phyloP scores from a whole-genome alignment of 495 filamentous ascomycete species.

The Pseudomonodictys pantanalensis region DNA sequence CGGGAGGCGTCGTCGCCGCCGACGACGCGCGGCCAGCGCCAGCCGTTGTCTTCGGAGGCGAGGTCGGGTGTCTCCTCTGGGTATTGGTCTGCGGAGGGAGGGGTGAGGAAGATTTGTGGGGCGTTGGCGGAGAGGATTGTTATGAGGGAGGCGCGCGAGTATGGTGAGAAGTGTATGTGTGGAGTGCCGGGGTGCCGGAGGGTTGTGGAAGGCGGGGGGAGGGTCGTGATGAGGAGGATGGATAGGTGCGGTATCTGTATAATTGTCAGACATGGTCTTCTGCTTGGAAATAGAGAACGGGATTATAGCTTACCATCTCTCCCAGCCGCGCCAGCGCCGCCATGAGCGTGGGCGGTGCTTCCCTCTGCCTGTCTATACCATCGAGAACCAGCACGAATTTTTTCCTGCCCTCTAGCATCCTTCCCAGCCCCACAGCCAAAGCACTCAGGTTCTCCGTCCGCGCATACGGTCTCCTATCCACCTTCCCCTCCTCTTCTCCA shows the following conservation, averaged over 20 bases:
- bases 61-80: slow-evolving; percentile 54
- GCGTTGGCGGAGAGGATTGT: slow-evolving; percentile 60
- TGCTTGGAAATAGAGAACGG: neutral
- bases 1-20: slow-evolving; percentile 69
- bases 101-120: slow-evolving; percentile 45
- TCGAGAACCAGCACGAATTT: slow-evolving; percentile 85
- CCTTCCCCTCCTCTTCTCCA: slow-evolving; percentile 44
- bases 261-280: neutral
- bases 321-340: slow-evolving; percentile 76
- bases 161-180: slow-evolving; percentile 80
- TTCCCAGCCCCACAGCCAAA: slow-evolving; percentile 66
- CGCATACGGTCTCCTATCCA: slow-evolving; percentile 44
- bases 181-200: slow-evolving; percentile 71
- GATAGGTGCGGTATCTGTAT: slow-evolving; percentile 74
- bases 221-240: slow-evolving; percentile 72
- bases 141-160: slow-evolving; percentile 75
- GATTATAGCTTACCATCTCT: slow-evolving; percentile 63
- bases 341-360: slow-evolving; percentile 74
- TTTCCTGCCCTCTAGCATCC: slow-evolving; percentile 44
- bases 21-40: slow-evolving; percentile 75
- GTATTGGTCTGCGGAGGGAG: slow-evolving; percentile 37
- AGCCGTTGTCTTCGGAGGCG: slow-evolving; percentile 43
- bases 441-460: slow-evolving; percentile 75
- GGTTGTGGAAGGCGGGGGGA: slow-evolving; percentile 67
- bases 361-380: slow-evolving; percentile 83